Evolutionary conservation across 163 green algal genomes (phyloP).

Genomic region (Scenedesmus sp.): DNA sequence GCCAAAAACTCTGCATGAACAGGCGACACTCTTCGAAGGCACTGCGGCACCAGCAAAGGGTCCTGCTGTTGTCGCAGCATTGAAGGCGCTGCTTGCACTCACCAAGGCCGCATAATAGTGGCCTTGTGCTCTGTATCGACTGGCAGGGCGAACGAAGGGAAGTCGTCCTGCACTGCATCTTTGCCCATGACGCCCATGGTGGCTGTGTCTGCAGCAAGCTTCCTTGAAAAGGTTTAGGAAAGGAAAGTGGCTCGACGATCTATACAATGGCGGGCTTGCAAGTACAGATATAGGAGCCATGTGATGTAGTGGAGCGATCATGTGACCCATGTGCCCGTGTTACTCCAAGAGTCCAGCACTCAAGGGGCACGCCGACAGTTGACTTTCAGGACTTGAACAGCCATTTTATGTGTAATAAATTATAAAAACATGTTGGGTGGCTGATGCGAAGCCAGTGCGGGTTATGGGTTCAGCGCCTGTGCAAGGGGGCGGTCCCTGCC

Average conservation of each 20-base stretch:
- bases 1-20: too few species aligned
- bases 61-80: not conserved
- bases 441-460: too few species aligned
- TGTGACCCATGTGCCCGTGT: not conserved
- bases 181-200: slow-evolving; percentile 2
- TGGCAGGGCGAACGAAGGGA: slow-evolving; percentile 48
- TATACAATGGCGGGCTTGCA: not conserved
- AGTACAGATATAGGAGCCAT: slow-evolving; percentile 14
- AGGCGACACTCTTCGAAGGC: not conserved
- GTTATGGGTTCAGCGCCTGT: not conserved
- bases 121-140: slow-evolving; percentile 86
- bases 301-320: slow-evolving; percentile 1
- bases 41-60: not conserved
- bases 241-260: not conserved
- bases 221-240: not conserved
- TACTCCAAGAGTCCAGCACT: slow-evolving; percentile 11
- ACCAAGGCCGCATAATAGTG: slow-evolving; percentile 17
- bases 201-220: not conserved
- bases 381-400: not conserved
- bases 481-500: not conserved
- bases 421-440: too few species aligned
- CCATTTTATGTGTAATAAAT: too few species aligned
- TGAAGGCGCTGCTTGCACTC: not conserved
- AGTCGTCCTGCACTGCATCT: not conserved
- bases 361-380: not conserved